These are phyloP conservation scores for Malus hybrid DNA, from an alignment of 331 rosid species.

Conservation along the genomic window DNA sequence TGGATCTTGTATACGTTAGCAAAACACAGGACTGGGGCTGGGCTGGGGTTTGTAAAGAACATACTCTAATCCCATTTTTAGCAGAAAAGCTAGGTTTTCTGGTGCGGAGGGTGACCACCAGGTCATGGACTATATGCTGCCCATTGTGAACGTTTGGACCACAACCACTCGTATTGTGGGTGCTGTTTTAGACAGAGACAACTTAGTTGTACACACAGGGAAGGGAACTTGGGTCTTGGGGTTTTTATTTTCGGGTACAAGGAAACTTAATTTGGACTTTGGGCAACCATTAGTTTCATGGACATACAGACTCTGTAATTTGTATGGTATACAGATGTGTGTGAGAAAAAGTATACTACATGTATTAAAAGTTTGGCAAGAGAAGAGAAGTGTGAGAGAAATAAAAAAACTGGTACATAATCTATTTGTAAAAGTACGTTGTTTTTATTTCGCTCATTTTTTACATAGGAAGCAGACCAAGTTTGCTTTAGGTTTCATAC, in stretches of 20 bases:
- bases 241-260: background rate
- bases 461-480: background rate
- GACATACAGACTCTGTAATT: background rate
- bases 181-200: conserved; percentile 1
- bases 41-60: conserved; percentile 4
- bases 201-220: background rate
- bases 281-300: no score
- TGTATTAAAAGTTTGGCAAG: background rate
- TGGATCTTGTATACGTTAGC: conserved; percentile 21
- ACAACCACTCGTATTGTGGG: conserved; percentile 9
- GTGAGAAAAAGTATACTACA: background rate
- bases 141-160: conserved; percentile 14
- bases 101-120: conserved; percentile 22
- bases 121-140: conserved; percentile 7
- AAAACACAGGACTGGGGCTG: background rate
- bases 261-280: no score
- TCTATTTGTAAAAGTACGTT: background rate
- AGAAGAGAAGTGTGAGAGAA: background rate
- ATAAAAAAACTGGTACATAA: background rate
- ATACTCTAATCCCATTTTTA: conserved; percentile 27
- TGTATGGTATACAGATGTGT: background rate
- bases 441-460: background rate
- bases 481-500: background rate
- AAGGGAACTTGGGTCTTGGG: background rate
- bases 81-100: conserved; percentile 27